Evolutionary conservation across 164 flowering plant genomes (phyloP), one percentile per base, ranked within the genome.

Genomic region (Stephania yunnanensis): DNA sequence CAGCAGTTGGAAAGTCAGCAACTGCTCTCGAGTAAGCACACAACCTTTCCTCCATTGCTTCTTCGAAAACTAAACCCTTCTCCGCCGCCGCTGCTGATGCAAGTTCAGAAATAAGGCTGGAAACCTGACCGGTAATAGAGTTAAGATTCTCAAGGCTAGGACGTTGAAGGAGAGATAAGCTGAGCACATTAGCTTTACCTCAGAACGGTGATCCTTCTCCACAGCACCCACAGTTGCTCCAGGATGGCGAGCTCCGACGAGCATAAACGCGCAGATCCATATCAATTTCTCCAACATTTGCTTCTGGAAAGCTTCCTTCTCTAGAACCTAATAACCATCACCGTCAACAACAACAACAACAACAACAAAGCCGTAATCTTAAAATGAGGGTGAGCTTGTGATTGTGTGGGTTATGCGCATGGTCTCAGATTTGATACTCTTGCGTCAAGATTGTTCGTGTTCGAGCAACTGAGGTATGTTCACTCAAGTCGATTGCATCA

Each of bases 201-300:
- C 97, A 76, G 89, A 86, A 73, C 90, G 85, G 74, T 80, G 84
- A 69, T 92, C 95, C 74, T 88, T 90, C 87, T 95, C 98, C 42
- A 93, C 99, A 72, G 17, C 87, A 75, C 99, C 99, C 19, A 95
- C 96, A 65, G 93, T 91, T 46, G 97, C 95, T 65, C 98, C 98
- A 55, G 93, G 92, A 88, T 93, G 99, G 36, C 97, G 93, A 31
- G 97, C 96, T 68, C 98, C 99, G 75, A 93, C 99, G 69, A 95
- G 97, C 98, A 95, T 95, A 81, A 95, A 93, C 70, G 97, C 93
- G 6, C 88, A 85, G 17, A 95, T 95, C 99, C 99, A 95, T 74
- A 95, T 95, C 72, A 95, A 81, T 84, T 95, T 95, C 87, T 95
- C 99, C 48, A 95, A 76, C 99, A 93, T 95, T 79, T 95, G 99